Percentiles rank a stretch among this genome's conserved stretches.
Conservation (phyloP, 1,284 basidiomycete species). For the Gymnopus androsaceus region DNA sequence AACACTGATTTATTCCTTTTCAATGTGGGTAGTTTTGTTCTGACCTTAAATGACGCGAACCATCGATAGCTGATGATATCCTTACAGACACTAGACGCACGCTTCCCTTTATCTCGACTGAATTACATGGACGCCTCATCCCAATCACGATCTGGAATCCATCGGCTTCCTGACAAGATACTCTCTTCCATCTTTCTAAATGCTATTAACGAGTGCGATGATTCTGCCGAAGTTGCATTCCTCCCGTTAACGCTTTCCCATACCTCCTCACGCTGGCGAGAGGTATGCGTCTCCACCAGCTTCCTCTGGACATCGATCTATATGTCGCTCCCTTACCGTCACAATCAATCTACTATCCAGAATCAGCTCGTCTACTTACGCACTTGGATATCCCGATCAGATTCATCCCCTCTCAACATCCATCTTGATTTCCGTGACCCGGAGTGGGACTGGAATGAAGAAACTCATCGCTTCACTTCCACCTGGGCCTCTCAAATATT, state of each 20-base stretch:
- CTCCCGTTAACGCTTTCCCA: slow-evolving; percentile 39
- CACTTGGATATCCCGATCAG: slow-evolving; percentile 44
- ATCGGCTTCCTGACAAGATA: slow-evolving; percentile 42
- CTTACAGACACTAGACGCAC: too few species aligned
- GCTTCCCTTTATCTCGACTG: too few species aligned
- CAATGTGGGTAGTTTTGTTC: too few species aligned
- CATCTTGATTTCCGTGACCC: slow-evolving; percentile 39
- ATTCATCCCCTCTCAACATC: slow-evolving; percentile 43
- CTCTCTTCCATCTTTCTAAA: slow-evolving; percentile 40
- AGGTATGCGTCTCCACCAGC: slow-evolving; percentile 41
- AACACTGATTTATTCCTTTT: too few species aligned
- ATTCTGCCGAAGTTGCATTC: slow-evolving; percentile 27
- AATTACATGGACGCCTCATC: neutral
- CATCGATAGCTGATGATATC: too few species aligned
- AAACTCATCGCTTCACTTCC: slow-evolving; percentile 40
- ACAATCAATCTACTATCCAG: too few species aligned
- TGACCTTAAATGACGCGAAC: too few species aligned
- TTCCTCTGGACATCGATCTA: slow-evolving; percentile 46
- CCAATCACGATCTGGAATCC: neutral
- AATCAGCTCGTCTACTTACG: slow-evolving; percentile 34
- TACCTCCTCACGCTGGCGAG: slow-evolving; percentile 50
- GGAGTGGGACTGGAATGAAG: slow-evolving; percentile 29
- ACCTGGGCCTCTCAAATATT: slow-evolving; percentile 45
- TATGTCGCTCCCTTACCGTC: slow-evolving; percentile 41
- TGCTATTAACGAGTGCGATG: slow-evolving; percentile 21